These are phyloP conservation scores for Colletotrichum tofieldiae DNA, from an alignment of 2,329 filamentous ascomycete genomes.

Conservation along the genomic window DNA sequence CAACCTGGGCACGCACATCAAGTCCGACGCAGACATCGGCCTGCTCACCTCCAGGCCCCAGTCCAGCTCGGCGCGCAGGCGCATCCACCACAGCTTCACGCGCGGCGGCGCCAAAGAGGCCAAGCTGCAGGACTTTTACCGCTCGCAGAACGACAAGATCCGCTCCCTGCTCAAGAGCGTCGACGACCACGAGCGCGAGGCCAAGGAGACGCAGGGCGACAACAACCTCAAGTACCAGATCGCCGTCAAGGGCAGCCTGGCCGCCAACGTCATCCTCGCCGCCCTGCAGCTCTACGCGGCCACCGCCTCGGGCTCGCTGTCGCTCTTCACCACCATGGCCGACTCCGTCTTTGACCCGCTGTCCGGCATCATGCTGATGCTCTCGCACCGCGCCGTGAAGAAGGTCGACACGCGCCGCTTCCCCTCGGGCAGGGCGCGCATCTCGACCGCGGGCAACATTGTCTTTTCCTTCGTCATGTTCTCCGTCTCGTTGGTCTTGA, in stretches of 20 bases:
- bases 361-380: constrained; percentile 88
- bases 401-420: constrained; percentile 89
- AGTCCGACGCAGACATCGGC: constrained; percentile 82
- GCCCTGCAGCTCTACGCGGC: constrained; percentile 91
- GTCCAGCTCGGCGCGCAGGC: constrained; percentile 86
- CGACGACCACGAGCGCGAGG: constrained; percentile 88
- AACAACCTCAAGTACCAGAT: constrained; percentile 85
- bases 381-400: constrained; percentile 90
- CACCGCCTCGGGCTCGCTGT: constrained; percentile 88
- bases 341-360: constrained; percentile 95
- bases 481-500: constrained; percentile 90
- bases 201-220: constrained; percentile 83
- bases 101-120: constrained; percentile 56
- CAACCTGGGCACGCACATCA: constrained; percentile 82
- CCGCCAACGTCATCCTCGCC: constrained; percentile 85
- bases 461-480: constrained; percentile 98
- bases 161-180: constrained; percentile 92
- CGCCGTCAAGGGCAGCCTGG: constrained; percentile 78
- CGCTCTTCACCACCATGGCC: constrained; percentile 97
- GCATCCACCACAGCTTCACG: constrained; percentile 53
- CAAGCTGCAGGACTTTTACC: constrained; percentile 86
- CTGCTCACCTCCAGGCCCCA: constrained; percentile 71
- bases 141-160: constrained; percentile 93
- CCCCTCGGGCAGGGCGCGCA: constrained; percentile 91
- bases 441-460: constrained; percentile 97